phyloP scores from a whole-genome alignment of 2,329 filamentous ascomycete species.

The Berkeleyomyces rouxiae region DNA sequence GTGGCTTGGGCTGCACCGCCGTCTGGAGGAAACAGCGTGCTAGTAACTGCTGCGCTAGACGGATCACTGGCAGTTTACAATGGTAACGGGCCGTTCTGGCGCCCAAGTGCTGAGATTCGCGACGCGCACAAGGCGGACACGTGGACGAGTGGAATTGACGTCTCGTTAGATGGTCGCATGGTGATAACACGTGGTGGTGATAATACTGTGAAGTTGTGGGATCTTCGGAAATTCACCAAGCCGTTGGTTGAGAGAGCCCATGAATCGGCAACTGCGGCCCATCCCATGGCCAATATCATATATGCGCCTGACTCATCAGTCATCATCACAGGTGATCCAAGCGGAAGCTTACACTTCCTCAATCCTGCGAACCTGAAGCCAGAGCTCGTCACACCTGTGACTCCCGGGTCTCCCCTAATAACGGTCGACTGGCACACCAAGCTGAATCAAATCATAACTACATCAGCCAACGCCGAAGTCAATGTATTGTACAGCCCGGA shows the following conservation, averaged over 20 bases:
- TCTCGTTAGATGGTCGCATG: conserved; percentile 79
- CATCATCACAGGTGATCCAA: conserved; percentile 76
- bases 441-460: conserved; percentile 90
- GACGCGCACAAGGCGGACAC: conserved; percentile 69
- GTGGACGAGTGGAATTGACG: conserved; percentile 84
- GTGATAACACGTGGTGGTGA: conserved; percentile 85
- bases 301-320: conserved; percentile 74
- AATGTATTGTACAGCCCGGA: conserved; percentile 81
- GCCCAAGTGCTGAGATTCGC: conserved; percentile 67
- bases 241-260: conserved; percentile 69
- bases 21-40: conserved; percentile 61
- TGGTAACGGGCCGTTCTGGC: conserved; percentile 69
- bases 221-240: conserved; percentile 85
- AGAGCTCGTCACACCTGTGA: conserved; percentile 78
- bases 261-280: conserved; percentile 66
- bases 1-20: conserved; percentile 67
- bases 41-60: conserved; percentile 73
- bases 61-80: conserved; percentile 84
- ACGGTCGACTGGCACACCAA: conserved; percentile 83
- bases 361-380: conserved; percentile 80
- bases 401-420: conserved; percentile 65
- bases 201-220: conserved; percentile 88
- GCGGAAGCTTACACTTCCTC: conserved; percentile 77
- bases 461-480: conserved; percentile 77
- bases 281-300: conserved; percentile 69